Conservation (phyloP, 495 filamentous ascomycete genomes). For the Mycothermus thermophilus region DNA sequence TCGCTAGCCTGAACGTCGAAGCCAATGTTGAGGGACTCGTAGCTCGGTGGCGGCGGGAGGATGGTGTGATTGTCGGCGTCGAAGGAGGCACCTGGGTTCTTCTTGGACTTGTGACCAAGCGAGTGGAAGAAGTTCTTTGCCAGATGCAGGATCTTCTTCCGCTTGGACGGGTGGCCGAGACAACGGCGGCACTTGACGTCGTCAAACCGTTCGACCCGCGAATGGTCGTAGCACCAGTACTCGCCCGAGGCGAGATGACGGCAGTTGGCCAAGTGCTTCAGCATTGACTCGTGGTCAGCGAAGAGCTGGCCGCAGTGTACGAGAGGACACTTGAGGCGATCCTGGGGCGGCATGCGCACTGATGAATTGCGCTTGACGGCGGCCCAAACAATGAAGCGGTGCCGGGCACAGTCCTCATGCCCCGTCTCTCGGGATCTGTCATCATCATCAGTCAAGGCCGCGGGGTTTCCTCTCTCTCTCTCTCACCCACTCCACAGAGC, state of each 20-base stretch:
- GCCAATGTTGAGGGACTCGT: constrained; percentile 24
- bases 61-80: constrained; percentile 13
- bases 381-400: constrained; percentile 38
- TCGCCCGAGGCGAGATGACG: constrained; percentile 29
- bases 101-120: constrained; percentile 31
- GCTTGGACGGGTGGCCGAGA: constrained; percentile 31
- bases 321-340: constrained; percentile 31
- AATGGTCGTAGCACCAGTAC: constrained; percentile 36
- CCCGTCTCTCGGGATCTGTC: constrained; percentile 27
- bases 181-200: constrained; percentile 33
- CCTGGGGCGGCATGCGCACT: constrained; percentile 24
- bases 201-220: constrained; percentile 34
- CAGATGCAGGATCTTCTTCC: constrained; percentile 32
- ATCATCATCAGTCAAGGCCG: constrained; percentile 22
- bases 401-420: constrained; percentile 30
- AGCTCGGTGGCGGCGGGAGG: constrained; percentile 26
- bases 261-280: constrained; percentile 30
- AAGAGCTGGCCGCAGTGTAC: constrained; percentile 28
- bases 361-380: constrained; percentile 35
- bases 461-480: too few species aligned
- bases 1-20: constrained; percentile 13
- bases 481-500: too few species aligned
- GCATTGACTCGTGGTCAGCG: constrained; percentile 32
- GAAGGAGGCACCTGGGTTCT: constrained; percentile 4
- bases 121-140: constrained; percentile 36